Conservation (phyloP, 371 early-diverging fungal species). For the Phascolomyces articulosus region DNA sequence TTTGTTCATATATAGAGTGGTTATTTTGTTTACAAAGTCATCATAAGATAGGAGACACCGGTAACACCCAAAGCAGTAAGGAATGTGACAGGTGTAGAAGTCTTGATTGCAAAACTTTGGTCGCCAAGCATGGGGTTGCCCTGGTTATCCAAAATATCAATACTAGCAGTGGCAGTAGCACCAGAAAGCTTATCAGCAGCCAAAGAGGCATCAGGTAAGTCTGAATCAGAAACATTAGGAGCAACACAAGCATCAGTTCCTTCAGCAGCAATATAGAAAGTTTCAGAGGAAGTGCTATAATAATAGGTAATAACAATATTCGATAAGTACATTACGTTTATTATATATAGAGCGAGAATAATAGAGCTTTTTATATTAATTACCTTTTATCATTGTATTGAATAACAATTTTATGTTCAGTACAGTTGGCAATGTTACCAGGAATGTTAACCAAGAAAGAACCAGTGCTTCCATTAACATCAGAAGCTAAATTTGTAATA, state of each 20-base stretch:
- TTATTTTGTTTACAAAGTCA: neutral
- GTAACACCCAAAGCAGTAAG: neutral
- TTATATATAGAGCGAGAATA: too few relatives aligned
- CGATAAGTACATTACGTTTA: too few relatives aligned
- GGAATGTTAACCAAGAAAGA: constrained; percentile 1
- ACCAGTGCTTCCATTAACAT: neutral
- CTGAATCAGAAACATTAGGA: neutral
- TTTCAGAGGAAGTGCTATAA: constrained; percentile 1
- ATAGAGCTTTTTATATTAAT: too few relatives aligned
- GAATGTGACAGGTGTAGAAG: neutral
- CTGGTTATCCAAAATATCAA: constrained; percentile 2
- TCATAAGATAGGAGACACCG: neutral
- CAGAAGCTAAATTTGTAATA: neutral
- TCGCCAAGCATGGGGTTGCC: neutral
- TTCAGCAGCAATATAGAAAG: constrained; percentile 3
- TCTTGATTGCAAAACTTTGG: neutral
- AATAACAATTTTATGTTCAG: constrained; percentile 4
- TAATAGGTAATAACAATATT: too few relatives aligned
- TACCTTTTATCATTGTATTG: neutral
- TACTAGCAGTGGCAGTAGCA: constrained; percentile 9
- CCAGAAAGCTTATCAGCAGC: constrained; percentile 9
- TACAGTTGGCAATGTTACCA: neutral
- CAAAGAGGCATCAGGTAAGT: neutral
- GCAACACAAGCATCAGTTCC: neutral
- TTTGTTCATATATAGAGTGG: neutral